Base-by-base conservation (phyloP, 805 yeast genomes). In the Danielia reshetovae region DNA sequence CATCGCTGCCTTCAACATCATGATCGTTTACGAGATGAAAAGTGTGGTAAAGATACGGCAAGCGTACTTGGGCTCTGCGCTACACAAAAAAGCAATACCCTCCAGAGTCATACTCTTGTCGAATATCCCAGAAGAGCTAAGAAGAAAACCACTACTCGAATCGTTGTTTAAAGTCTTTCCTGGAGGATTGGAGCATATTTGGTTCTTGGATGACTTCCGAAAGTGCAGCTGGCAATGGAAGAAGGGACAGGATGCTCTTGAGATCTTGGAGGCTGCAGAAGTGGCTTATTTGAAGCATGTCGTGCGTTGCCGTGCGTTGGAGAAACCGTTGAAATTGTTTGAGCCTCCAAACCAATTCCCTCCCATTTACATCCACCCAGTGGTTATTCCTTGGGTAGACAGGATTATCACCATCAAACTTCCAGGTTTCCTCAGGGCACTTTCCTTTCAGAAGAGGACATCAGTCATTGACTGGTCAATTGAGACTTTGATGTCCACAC, bases 1-100 rank as follows among this genome's bases (percentile, higher is more conserved):
- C 1, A 67, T 85, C 2, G 46, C 64, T 0, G 64, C 75, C 59
- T 75, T 83, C 39, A 84, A 85, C 45, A 57, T 65, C 34, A 48
- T 81, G 16, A 51, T 87, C 7, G 46, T 72, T 1, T 57, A 62
- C 27, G 96, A 88, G 49, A 57, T 87, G 29, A 62, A 62, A 6
- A 56, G 62, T 32, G 74, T 71, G 43, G 69, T 74, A 18, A 61
- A 62, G 26, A 68, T 79, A 24, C 59, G 80, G 43, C 74, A 75
- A 26, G 39, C 57, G 3, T 65, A 62, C 38, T 48, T 75, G 30
- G 39, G 57, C 21, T 50, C 68, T 12, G 36, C 43, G 18, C 38
- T 37, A 1, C 62, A 60, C 33, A 42, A 46, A 24, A 30, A 38
- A 2, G 55, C 58, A 10, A 40, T 55, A 0, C 42, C 52, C 3